Base-by-base conservation (phyloP, 306 rosid genomes). In the Quercus mongolica region DNA sequence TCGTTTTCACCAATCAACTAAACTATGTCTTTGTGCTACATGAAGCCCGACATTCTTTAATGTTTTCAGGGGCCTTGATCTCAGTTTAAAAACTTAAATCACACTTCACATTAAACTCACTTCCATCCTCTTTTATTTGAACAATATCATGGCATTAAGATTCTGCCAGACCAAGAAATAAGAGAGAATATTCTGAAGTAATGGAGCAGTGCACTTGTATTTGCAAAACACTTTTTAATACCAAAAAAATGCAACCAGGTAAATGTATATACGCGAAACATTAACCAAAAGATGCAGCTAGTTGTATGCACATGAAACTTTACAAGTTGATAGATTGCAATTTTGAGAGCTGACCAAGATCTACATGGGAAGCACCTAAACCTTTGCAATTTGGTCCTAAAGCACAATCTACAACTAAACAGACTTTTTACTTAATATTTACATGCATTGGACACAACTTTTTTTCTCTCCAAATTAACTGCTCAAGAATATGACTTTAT, bases 401-500 rank as follows among this genome's bases (percentile, higher is more conserved):
- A 84, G 86, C 86, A 75, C 69, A 76, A 51, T 74, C 85, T 76
- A 80, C 80, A 57, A 74, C 79, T 74, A 81, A 72, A 63, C 56
- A 21, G 70, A 72, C 63, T 80, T 80, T 79, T 59, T 38, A 38
- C 76, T 90, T 87, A 80, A 85, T 78, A 85, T 74, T 68, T 71
- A 83, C 81, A 84, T 20, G 21, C 88, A 74, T 25, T 44, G 58
- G 56, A 57, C 38, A 41, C 13, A 33, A 19, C 49, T 74, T 65
- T 30, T 31, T 71, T 73, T 41, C 33, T 23, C 5, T 30, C 76
- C 75, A 77, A 65, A 75, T 30, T 33, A 82, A 18, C 73, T 74
- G 51, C 79, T 91, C 87, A 94, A 73, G 97, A 88, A 81, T 69
- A 86, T 49, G 98, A 90, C 83, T 90, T 93, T 69, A 91, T 91